These are phyloP conservation scores for Pilatotrama ljubarskyi DNA, from an alignment of 768 basidiomycete genomes.

Conservation along the genomic window DNA sequence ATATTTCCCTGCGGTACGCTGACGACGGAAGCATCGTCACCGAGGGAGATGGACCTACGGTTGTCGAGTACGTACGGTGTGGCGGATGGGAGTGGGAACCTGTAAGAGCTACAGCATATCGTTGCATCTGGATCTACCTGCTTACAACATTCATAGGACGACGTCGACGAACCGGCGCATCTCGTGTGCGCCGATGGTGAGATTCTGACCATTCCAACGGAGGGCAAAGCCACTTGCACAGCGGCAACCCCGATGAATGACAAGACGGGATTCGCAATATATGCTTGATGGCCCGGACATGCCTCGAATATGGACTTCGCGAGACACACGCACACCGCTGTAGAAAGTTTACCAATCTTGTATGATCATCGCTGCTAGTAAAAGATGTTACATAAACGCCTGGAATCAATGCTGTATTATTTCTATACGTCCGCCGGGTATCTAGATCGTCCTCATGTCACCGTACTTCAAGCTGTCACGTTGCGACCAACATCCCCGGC, in stretches of 20 bases:
- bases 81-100: slow-evolving; percentile 88
- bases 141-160: slow-evolving; percentile 46
- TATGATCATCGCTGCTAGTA: neutral
- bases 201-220: slow-evolving; percentile 58
- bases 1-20: slow-evolving; percentile 61
- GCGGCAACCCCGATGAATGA: slow-evolving; percentile 38
- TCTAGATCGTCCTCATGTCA: slow-evolving; percentile 9
- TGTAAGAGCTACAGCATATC: slow-evolving; percentile 42
- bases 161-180: slow-evolving; percentile 60
- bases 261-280: slow-evolving; percentile 45
- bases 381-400: slow-evolving; percentile 3
- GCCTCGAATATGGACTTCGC: too few relatives aligned
- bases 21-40: slow-evolving; percentile 40
- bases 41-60: slow-evolving; percentile 47
- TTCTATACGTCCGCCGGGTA: slow-evolving; percentile 15
- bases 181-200: slow-evolving; percentile 80
- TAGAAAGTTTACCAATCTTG: slow-evolving; percentile 21
- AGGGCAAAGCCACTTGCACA: slow-evolving; percentile 57
- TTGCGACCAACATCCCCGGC: slow-evolving; percentile 28
- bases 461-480: slow-evolving; percentile 23
- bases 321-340: neutral
- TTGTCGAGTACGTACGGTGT: slow-evolving; percentile 80
- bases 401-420: slow-evolving; percentile 3
- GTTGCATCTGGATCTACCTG: slow-evolving; percentile 1
- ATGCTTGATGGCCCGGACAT: slow-evolving; percentile 27